Percentiles rank a stretch among this genome's conserved stretches.
Conservation (phyloP, 1,284 basidiomycete species). For the Puccinia hordei region DNA sequence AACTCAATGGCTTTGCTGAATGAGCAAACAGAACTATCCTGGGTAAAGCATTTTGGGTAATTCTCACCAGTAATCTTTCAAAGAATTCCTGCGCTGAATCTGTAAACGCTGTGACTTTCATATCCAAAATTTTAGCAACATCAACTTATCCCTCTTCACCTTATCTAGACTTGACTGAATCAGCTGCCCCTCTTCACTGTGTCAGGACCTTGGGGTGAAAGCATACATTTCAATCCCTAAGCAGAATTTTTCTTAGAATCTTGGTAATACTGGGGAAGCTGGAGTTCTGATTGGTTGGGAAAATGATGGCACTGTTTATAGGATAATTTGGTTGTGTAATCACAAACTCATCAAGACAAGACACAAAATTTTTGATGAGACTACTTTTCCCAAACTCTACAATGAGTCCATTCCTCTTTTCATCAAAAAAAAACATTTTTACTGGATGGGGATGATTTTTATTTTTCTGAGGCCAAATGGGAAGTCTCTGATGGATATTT, state of each 20-base stretch:
- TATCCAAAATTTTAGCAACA: background rate
- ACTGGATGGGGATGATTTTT: too few relatives aligned
- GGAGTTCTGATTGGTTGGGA: background rate
- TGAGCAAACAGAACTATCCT: slow-evolving; percentile 10
- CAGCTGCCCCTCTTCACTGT: background rate
- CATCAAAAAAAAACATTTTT: too few relatives aligned
- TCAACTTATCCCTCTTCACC: background rate
- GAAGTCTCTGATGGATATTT: too few relatives aligned
- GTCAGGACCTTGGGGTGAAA: too few relatives aligned
- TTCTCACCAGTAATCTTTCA: background rate
- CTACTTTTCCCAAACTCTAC: background rate
- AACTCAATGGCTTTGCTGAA: background rate
- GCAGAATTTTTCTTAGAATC: background rate
- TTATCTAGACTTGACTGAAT: background rate
- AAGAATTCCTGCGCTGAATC: background rate
- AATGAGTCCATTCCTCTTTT: too few relatives aligned
- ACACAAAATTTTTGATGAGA: background rate
- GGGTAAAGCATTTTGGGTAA: background rate
- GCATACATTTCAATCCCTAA: too few relatives aligned
- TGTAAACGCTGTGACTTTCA: background rate
- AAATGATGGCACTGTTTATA: background rate
- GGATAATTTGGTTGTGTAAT: background rate
- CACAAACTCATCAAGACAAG: background rate
- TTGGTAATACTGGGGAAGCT: background rate
- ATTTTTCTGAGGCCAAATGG: too few relatives aligned